Percentiles rank a stretch among this genome's conserved stretches.
phyloP scores from a whole-genome alignment of 169 alveolate species.

The Plasmodium berghei region DNA sequence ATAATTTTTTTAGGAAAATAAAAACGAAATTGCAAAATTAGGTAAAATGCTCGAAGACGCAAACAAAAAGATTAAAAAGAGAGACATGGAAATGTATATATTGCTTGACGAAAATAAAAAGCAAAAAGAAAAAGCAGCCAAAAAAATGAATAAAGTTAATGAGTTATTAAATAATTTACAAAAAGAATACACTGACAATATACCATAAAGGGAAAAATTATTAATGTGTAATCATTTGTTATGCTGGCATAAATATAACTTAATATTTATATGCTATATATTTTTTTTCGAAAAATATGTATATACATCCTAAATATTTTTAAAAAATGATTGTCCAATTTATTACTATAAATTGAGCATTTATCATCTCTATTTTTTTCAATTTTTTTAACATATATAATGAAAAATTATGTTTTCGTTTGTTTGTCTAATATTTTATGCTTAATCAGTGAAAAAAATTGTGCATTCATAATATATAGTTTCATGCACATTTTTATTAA shows the following conservation, averaged over 20 bases:
- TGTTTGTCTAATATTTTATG: no score
- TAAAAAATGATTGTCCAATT: no score
- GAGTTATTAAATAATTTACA: constrained; percentile 54
- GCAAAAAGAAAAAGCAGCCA: constrained; percentile 76
- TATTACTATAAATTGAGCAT: no score
- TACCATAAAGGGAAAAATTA: constrained; percentile 19
- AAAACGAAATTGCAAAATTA: constrained; percentile 61
- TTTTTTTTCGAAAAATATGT: neutral
- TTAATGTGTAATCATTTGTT: no score
- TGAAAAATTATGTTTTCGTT: no score
- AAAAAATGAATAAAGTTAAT: constrained; percentile 74
- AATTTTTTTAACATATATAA: no score
- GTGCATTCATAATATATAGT: no score
- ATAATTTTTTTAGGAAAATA: constrained; percentile 3
- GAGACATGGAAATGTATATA: constrained; percentile 76
- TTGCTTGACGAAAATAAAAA: constrained; percentile 72
- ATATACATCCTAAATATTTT: neutral
- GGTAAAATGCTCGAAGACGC: constrained; percentile 62
- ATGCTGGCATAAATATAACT: no score
- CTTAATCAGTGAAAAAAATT: no score
- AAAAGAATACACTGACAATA: constrained; percentile 64
- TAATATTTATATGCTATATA: no score
- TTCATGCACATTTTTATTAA: no score
- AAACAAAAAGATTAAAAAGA: constrained; percentile 66
- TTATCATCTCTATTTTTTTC: no score